Conservation (phyloP, 176 grass and related monocot genomes). For the Puccinellia tenuiflora region DNA sequence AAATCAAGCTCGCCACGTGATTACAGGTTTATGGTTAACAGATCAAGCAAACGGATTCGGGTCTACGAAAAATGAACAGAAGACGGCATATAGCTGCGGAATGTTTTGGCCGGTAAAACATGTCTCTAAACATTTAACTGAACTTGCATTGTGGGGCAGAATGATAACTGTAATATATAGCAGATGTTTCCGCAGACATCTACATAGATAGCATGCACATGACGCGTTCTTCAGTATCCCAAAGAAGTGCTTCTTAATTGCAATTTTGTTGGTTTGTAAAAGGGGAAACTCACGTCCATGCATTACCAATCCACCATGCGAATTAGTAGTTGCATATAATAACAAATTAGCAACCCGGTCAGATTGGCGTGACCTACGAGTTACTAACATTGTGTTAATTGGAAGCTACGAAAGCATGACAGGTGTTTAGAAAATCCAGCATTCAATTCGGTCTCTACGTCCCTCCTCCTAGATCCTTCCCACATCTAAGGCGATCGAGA, state of each 20-base stretch:
- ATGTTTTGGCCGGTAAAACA: background rate
- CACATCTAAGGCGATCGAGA: background rate
- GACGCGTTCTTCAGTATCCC: background rate
- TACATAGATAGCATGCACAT: too few species aligned
- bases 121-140: background rate
- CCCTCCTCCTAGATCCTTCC: constrained; percentile 19
- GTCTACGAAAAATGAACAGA: background rate
- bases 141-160: background rate
- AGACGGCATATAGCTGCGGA: background rate
- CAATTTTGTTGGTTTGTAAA: background rate
- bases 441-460: background rate
- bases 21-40: background rate
- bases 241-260: background rate
- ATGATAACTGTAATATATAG: background rate
- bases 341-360: background rate
- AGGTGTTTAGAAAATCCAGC: background rate
- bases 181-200: background rate
- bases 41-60: background rate
- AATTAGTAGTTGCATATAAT: background rate
- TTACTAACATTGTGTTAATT: background rate
- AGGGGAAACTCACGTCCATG: background rate
- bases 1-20: background rate
- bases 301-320: background rate
- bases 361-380: background rate
- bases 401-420: background rate